These are phyloP conservation scores for Silene vulgaris DNA, from an alignment of 179 eudicot genomes.

Conservation along the genomic window DNA sequence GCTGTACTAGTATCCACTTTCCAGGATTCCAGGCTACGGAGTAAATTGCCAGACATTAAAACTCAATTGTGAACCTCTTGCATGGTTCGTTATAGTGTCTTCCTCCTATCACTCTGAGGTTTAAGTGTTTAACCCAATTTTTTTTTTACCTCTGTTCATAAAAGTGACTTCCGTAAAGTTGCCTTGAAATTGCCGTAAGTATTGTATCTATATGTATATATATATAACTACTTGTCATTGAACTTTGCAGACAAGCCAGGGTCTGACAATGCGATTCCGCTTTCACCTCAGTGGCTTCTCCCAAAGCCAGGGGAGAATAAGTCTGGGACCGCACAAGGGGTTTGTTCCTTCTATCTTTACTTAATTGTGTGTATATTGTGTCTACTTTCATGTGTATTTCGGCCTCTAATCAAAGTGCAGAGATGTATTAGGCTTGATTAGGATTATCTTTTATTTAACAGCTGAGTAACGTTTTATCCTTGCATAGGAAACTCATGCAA, in stretches of 20 bases:
- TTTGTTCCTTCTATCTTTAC: slow-evolving; percentile 26
- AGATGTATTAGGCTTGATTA: not conserved
- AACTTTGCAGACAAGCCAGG: slow-evolving; percentile 62
- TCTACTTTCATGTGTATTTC: slow-evolving; percentile 1
- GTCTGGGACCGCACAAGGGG: slow-evolving; percentile 66
- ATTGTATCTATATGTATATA: not conserved
- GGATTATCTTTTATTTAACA: not conserved
- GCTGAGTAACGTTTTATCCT: slow-evolving; percentile 3
- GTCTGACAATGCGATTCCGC: slow-evolving; percentile 68
- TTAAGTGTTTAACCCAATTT: not conserved
- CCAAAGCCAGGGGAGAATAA: slow-evolving; percentile 87
- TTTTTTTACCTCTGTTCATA: not conserved
- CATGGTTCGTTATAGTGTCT: not conserved
- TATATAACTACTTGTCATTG: slow-evolving; percentile 14
- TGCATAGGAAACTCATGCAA: slow-evolving; percentile 56
- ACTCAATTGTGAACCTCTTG: not conserved
- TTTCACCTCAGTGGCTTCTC: slow-evolving; percentile 97
- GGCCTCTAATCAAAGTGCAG: not conserved
- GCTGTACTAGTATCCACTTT: not conserved
- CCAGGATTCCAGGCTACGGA: not conserved
- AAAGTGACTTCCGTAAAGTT: not conserved
- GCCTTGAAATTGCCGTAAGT: slow-evolving; percentile 12
- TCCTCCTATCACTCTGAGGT: not conserved
- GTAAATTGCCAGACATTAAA: not conserved
- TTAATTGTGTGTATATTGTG: not conserved